Evolutionary conservation across 495 filamentous ascomycete genomes (phyloP), one percentile per base, ranked within the genome.

Genomic region (Penicillium salamii): DNA sequence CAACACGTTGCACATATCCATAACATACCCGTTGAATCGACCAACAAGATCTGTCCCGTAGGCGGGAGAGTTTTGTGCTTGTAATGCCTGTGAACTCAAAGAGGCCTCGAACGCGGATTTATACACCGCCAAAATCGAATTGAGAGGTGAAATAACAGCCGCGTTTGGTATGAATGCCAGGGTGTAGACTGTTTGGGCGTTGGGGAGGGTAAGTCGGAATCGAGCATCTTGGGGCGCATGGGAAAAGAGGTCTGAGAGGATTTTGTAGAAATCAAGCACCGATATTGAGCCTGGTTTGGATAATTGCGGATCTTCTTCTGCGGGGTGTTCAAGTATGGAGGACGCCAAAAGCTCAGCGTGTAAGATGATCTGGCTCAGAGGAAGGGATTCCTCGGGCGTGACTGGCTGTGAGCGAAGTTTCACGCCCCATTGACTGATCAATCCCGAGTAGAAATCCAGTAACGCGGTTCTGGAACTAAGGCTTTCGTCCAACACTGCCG

Each of bases 1-100:
- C 12, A 95, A 55, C 37, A 88, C 79, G 58, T 96, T 95, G 71
- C 88, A 93, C 33, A 90, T 77, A 58, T 96, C 91, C 86, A 93
- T 93, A 24, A 95, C 77, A 58, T 86, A 90, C 7, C 86, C 86
- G 64, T 96, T 96, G 70, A 93, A 92, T 17, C 78, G 73, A 34
- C 81, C 77, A 43, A 90, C 71, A 3, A 72, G 40, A 3, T 80
- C 55, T 78, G 81, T 53, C 67, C 69, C 39, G 66, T 75, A 53
- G 70, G 78, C 45, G 46, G 69, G 8, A 54, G 71, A 29, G 43
- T 60, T 45, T 14, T 59, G 57, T 14, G 49, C 19, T 50, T 68
- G 66, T 5, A 74, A 57, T 9, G 55, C 52, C 38, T 64, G 33
- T 0, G 72, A 69, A 5, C 62, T 67, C 65, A 86, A 78, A 52